These are phyloP conservation scores for Nitzschia sp. DNA, from an alignment of 108 stramenopile genomes.

Conservation along the genomic window DNA sequence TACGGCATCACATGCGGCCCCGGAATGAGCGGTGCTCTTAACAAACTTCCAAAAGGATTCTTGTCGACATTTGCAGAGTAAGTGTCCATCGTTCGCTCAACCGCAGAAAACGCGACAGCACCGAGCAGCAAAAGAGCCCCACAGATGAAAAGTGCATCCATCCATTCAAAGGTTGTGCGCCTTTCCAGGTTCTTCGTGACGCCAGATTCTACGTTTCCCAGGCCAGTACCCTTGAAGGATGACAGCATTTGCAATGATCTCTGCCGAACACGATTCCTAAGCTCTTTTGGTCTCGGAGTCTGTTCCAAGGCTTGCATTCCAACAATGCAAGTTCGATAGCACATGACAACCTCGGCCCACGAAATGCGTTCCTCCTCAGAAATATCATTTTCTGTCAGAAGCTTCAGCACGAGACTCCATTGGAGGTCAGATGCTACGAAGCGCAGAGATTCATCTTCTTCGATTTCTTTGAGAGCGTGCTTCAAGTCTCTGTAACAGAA, in stretches of 20 bases:
- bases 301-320: slow-evolving; percentile 71
- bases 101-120: neutral
- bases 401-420: slow-evolving; percentile 44
- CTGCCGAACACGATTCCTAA: slow-evolving; percentile 34
- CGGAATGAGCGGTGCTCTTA: neutral
- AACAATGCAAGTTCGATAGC: slow-evolving; percentile 57
- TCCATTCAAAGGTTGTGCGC: neutral
- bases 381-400: slow-evolving; percentile 10
- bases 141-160: neutral
- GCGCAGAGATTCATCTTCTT: slow-evolving; percentile 20
- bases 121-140: neutral
- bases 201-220: neutral
- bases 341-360: slow-evolving; percentile 65
- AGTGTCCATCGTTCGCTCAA: neutral
- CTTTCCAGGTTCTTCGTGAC: neutral
- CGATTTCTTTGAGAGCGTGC: slow-evolving; percentile 22
- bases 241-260: slow-evolving; percentile 39
- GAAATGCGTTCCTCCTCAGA: slow-evolving; percentile 28
- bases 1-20: neutral
- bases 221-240: slow-evolving; percentile 17
- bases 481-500: slow-evolving; percentile 31
- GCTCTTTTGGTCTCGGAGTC: neutral
- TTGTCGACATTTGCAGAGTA: neutral
- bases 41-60: neutral
- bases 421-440: slow-evolving; percentile 46